Percentiles rank a stretch among this genome's conserved stretches.
Evolutionary conservation across 176 grass and related monocot genomes (phyloP).

Genomic region (Carex pumila): DNA sequence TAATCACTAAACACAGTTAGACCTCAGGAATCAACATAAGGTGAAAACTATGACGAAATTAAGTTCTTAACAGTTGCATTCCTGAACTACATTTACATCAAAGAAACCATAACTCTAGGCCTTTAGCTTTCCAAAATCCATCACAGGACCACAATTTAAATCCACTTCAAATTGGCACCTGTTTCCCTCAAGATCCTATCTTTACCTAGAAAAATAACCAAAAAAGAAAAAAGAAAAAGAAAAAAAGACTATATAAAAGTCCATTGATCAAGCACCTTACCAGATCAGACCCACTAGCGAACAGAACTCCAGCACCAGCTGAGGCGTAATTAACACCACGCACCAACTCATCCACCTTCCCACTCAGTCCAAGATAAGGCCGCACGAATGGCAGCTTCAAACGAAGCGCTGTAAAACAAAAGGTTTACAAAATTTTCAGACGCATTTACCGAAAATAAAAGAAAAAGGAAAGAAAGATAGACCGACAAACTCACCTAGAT

Average conservation of each 20-base stretch:
- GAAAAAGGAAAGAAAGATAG: neutral
- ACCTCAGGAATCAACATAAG: neutral
- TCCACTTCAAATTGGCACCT: neutral
- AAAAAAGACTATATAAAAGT: neutral
- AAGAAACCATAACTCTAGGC: neutral
- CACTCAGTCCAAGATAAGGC: constrained; percentile 52
- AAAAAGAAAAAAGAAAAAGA: neutral
- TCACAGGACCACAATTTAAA: neutral
- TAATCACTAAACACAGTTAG: neutral
- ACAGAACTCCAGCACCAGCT: constrained; percentile 54
- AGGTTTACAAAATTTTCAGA: neutral
- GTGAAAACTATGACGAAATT: neutral
- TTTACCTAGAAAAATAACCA: neutral
- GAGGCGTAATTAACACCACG: constrained; percentile 37
- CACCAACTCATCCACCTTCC: constrained; percentile 30
- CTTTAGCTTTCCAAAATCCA: neutral
- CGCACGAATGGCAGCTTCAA: constrained; percentile 64
- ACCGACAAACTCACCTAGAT: constrained; percentile 31
- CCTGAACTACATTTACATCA: neutral
- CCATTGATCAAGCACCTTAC: constrained; percentile 19
- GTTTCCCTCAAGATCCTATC: neutral
- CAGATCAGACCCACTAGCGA: constrained; percentile 63
- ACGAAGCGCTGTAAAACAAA: constrained; percentile 35
- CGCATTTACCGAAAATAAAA: neutral
- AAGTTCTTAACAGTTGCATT: neutral